These are phyloP conservation scores for Suillus plorans DNA, from an alignment of 768 basidiomycete species.

Conservation along the genomic window DNA sequence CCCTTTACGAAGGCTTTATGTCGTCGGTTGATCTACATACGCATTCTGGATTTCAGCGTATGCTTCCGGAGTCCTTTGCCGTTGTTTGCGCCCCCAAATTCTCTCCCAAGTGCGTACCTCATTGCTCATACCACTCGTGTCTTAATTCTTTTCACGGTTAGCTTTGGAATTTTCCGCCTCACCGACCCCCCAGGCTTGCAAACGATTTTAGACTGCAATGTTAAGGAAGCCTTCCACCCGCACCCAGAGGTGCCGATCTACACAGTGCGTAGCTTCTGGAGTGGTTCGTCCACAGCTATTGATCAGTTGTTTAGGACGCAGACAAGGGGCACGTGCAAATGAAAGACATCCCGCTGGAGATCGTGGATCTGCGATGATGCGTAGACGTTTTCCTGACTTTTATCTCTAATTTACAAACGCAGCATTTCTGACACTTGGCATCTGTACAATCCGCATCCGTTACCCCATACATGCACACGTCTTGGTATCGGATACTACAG, in stretches of 20 bases:
- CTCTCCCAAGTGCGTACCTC: constrained; percentile 60
- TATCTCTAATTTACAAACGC: constrained; percentile 1
- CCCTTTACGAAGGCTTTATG: constrained; percentile 67
- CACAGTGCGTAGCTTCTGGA: constrained; percentile 47
- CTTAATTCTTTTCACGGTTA: background rate
- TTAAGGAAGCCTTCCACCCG: constrained; percentile 81
- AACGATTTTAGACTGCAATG: constrained; percentile 64
- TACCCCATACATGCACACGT: background rate
- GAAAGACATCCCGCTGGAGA: constrained; percentile 71
- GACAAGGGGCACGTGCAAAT: constrained; percentile 85
- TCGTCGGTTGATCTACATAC: constrained; percentile 93
- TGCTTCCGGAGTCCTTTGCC: constrained; percentile 90
- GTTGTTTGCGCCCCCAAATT: constrained; percentile 69
- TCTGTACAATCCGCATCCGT: constrained; percentile 1
- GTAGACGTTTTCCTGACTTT: too few species aligned
- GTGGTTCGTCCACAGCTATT: background rate
- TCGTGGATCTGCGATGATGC: constrained; percentile 72
- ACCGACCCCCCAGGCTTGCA: constrained; percentile 85
- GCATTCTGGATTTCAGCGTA: constrained; percentile 84
- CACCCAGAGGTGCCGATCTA: constrained; percentile 85
- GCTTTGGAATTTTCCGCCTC: constrained; percentile 86
- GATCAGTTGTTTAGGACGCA: constrained; percentile 54
- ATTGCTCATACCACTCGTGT: constrained; percentile 5
- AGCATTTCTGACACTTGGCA: constrained; percentile 1
- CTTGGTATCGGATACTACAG: constrained; percentile 7